Evolutionary conservation across 768 basidiomycete species (phyloP), one percentile per base, ranked within the genome.

Genomic region (Rubroboletus pulcherrimus): DNA sequence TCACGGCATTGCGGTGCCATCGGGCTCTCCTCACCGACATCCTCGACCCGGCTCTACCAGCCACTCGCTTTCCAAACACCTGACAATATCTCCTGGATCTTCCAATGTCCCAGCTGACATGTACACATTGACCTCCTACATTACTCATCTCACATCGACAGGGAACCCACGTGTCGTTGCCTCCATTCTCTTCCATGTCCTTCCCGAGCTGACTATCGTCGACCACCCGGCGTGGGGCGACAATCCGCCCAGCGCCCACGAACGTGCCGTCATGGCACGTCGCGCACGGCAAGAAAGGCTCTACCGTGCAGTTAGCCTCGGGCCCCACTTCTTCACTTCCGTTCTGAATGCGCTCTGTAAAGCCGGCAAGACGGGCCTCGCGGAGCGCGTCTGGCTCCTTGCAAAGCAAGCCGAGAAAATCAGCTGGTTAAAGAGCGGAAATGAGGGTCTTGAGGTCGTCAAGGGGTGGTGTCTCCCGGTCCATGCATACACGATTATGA

Each of bases 401-500:
- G 87, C 82, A 9, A 77, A 78, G 60, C 71, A 77, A 55, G 86
- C 85, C 0, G 85, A 89, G 63, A 69, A 66, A 34, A 70, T 69
- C 29, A 89, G 87, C 57, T 82, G 81, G 77, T 50, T 62, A 1
- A 59, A 33, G 33, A n/a, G 19, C 9, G 63, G 66, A 7, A 57
- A 60, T 19, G 59, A 61, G 9, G 58, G 66, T 15, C 62, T 61
- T 17, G 58, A 70, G 24, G 43, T 58, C 21, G 53, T 49, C 30
- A 53, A 72, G 43, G 82, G 86, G 0, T 93, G 90, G 90, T 75
- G 75, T 51, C 70, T 92, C 19, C 81, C 84, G 8, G 71, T 84
- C 3, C 75, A 84, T 9, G 83, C 86, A 1, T 92, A 89, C 66
- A 91, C 87, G 2, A 71, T 80, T 47, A 89, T 91, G 83, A 66